A percentile compares a stretch with the other conserved stretches of the same genome.
Evolutionary conservation across 2,329 filamentous ascomycete genomes (phyloP).

Genomic region (Dactylellina drechsleri): DNA sequence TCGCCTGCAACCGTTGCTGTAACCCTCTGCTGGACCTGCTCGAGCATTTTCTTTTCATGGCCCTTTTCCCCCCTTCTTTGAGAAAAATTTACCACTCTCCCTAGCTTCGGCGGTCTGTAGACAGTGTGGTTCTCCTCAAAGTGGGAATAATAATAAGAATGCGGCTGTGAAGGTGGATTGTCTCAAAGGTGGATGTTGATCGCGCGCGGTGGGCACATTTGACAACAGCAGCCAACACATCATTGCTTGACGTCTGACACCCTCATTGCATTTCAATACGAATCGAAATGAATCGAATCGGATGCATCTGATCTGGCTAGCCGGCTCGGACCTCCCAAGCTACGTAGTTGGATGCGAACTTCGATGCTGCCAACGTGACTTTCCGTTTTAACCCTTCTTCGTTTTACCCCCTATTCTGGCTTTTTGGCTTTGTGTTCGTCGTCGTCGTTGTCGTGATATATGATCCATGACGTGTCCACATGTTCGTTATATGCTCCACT

Average conservation of each 20-base stretch:
- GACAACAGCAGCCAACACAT: slow-evolving; percentile 52
- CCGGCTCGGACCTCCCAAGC: neutral
- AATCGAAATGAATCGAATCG: neutral
- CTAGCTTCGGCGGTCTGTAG: neutral
- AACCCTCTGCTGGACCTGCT: no score
- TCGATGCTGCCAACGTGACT: slow-evolving; percentile 48
- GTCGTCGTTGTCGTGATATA: neutral
- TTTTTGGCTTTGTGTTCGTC: slow-evolving; percentile 6
- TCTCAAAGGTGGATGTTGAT: neutral
- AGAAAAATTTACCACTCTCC: neutral
- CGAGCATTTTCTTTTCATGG: no score
- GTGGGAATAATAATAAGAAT: neutral
- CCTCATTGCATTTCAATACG: slow-evolving; percentile 25
- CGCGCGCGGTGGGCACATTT: neutral
- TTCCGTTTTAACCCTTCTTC: neutral
- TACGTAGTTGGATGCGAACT: no score
- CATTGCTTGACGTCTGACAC: slow-evolving; percentile 44
- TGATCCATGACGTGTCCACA: slow-evolving; percentile 53
- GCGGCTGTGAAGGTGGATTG: slow-evolving; percentile 14
- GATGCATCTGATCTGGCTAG: slow-evolving; percentile 4
- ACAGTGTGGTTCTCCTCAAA: no score
- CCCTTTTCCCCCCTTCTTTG: neutral
- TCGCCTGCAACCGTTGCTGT: slow-evolving; percentile 27
- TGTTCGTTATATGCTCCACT: slow-evolving; percentile 11
- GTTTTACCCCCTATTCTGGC: neutral